These are phyloP conservation scores for Fonsecaea nubica DNA, from an alignment of 2,329 filamentous ascomycete genomes.

Conservation along the genomic window DNA sequence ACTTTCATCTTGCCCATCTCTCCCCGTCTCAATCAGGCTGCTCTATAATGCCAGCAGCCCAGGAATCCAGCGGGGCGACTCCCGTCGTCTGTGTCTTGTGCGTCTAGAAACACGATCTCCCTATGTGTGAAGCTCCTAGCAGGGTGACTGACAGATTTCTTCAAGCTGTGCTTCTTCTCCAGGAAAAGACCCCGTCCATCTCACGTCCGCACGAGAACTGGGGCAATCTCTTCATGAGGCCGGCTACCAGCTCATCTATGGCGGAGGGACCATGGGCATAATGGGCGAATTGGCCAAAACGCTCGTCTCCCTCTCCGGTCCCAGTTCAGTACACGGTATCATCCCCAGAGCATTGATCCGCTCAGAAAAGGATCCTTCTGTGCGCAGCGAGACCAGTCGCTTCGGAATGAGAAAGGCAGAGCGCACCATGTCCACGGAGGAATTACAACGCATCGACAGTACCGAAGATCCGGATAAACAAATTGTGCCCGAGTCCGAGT, in stretches of 20 bases:
- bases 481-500: conserved; percentile 56
- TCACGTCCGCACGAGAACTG: conserved; percentile 78
- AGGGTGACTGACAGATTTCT: conserved; percentile 34
- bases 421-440: conserved; percentile 67
- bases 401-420: conserved; percentile 50
- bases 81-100: conserved; percentile 88
- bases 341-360: conserved; percentile 85
- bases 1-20: background rate
- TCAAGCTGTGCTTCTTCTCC: conserved; percentile 77
- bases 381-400: conserved; percentile 27
- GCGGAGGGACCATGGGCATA: conserved; percentile 89
- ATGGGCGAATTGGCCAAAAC: conserved; percentile 95
- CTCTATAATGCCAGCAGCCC: conserved; percentile 44
- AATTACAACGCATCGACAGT: conserved; percentile 36
- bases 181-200: conserved; percentile 75
- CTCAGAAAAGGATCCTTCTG: conserved; percentile 62
- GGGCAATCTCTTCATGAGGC: conserved; percentile 75
- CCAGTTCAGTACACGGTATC: conserved; percentile 84
- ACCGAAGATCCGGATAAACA: conserved; percentile 39
- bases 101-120: conserved; percentile 39
- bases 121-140: background rate
- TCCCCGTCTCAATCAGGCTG: background rate
- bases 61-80: conserved; percentile 64
- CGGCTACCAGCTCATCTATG: conserved; percentile 87
- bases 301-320: conserved; percentile 81